Percentiles rank a stretch among this genome's conserved stretches.
Conservation (phyloP, 225 moss, liverwort and hornwort species). For the Sphagnum tenellum region DNA sequence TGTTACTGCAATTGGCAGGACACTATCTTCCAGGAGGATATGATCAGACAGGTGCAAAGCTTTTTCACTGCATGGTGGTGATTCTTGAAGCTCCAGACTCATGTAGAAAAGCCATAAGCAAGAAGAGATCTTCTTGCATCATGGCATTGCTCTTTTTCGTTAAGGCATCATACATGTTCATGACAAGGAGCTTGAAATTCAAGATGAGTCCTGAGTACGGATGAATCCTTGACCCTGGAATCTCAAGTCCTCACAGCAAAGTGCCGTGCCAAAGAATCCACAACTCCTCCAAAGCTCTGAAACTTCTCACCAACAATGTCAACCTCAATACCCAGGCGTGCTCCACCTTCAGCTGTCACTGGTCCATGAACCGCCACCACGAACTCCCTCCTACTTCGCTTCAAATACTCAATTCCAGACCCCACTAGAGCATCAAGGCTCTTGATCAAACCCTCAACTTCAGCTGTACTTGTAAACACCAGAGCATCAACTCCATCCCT, state of each 20-base stretch:
- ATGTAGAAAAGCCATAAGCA: no score
- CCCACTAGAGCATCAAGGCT: conserved; percentile 3
- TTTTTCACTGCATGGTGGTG: no score
- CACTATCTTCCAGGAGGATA: no score
- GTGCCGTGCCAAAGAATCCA: conserved; percentile 3
- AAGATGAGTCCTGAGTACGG: no score
- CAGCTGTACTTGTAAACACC: conserved; percentile 28
- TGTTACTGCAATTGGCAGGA: no score
- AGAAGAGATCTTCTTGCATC: no score
- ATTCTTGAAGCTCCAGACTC: no score
- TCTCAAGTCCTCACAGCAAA: not conserved
- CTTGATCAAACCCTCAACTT: conserved; percentile 24
- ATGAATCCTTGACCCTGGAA: no score
- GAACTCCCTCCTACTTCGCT: conserved; percentile 6
- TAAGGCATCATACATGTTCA: no score
- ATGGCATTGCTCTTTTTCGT: no score
- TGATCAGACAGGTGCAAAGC: no score
- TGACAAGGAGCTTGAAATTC: no score
- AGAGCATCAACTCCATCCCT: conserved; percentile 12
- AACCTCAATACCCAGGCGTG: conserved; percentile 14
- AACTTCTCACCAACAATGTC: conserved; percentile 26
- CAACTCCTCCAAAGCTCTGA: conserved; percentile 28
- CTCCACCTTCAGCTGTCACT: conserved; percentile 26
- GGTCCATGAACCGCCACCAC: conserved; percentile 30
- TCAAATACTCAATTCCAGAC: conserved; percentile 1